Conservation (phyloP, 1,139 yeast genomes). For the Scheffersomyces titani region DNA sequence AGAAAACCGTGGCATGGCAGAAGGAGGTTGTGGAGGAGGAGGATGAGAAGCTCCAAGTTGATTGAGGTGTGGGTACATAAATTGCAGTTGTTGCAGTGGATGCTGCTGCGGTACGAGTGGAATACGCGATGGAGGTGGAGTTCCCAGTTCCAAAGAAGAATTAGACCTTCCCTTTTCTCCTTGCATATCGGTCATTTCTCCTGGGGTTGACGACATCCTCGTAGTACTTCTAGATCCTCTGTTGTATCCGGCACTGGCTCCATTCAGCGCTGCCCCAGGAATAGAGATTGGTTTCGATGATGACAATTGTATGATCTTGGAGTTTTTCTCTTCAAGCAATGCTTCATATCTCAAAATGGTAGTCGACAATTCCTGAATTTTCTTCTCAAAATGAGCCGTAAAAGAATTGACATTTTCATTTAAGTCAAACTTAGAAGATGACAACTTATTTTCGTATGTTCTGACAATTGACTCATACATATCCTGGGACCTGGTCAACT, state of each 20-base stretch:
- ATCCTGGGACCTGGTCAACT: constrained; percentile 16
- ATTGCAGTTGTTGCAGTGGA: not conserved
- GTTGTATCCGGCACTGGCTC: not conserved
- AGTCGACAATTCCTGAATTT: constrained; percentile 33
- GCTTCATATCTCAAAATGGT: constrained; percentile 35
- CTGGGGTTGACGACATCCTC: constrained; percentile 5
- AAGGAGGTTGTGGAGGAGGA: not conserved
- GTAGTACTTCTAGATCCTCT: constrained; percentile 4
- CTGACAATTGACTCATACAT: constrained; percentile 18
- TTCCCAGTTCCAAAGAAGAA: constrained; percentile 10
- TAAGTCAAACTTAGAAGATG: constrained; percentile 26
- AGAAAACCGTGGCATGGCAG: not conserved
- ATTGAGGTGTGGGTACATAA: constrained; percentile 1
- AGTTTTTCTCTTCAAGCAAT: constrained; percentile 40
- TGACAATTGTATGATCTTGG: constrained; percentile 34
- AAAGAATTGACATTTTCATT: constrained; percentile 11
- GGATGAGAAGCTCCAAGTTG: constrained; percentile 1
- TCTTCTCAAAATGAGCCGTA: constrained; percentile 16
- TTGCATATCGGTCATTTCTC: not conserved
- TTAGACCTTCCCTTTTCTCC: constrained; percentile 9
- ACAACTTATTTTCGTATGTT: constrained; percentile 25
- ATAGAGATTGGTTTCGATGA: constrained; percentile 47
- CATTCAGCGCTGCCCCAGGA: constrained; percentile 19
- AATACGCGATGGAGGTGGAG: constrained; percentile 3
- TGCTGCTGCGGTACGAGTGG: not conserved